Conservation (phyloP, 768 basidiomycete genomes). For the Lactifluus volemus region DNA sequence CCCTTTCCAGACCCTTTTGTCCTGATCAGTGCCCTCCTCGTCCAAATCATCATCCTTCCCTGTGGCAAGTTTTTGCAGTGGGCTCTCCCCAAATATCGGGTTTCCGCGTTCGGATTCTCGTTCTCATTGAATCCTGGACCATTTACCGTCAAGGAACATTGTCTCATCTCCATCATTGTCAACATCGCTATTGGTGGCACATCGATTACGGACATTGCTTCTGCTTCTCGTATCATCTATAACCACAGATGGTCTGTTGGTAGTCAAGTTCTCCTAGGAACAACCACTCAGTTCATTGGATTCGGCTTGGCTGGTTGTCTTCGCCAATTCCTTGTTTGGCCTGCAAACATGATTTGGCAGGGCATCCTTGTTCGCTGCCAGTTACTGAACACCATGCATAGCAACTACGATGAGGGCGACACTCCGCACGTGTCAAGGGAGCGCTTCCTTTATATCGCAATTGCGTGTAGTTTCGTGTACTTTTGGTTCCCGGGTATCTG, state of each 20-base stretch:
- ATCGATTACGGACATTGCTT: conserved; percentile 62
- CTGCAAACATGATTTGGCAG: conserved; percentile 87
- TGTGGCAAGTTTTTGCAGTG: no score
- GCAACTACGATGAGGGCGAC: conserved; percentile 57
- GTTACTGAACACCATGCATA: conserved; percentile 82
- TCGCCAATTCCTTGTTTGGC: conserved; percentile 80
- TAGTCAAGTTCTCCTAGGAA: conserved; percentile 52
- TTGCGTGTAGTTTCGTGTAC: conserved; percentile 53
- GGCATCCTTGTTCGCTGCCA: conserved; percentile 75
- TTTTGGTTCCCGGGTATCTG: conserved; percentile 67
- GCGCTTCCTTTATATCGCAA: conserved; percentile 63
- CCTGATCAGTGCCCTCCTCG: no score
- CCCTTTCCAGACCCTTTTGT: no score
- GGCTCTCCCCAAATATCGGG: no score
- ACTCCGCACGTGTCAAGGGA: conserved; percentile 67
- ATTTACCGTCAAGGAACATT: no score
- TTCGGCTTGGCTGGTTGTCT: conserved; percentile 66
- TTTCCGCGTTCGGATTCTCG: no score
- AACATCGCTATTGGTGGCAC: conserved; percentile 35
- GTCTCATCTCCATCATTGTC: no score
- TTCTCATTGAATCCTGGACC: no score
- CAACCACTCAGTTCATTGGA: conserved; percentile 61
- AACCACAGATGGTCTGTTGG: conserved; percentile 41
- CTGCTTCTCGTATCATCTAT: conserved; percentile 64
- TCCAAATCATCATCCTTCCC: no score